Percentiles rank a stretch among this genome's conserved stretches.
Conservation (phyloP, 192 early-diverging fungal species). For the Mortierella alpina region DNA sequence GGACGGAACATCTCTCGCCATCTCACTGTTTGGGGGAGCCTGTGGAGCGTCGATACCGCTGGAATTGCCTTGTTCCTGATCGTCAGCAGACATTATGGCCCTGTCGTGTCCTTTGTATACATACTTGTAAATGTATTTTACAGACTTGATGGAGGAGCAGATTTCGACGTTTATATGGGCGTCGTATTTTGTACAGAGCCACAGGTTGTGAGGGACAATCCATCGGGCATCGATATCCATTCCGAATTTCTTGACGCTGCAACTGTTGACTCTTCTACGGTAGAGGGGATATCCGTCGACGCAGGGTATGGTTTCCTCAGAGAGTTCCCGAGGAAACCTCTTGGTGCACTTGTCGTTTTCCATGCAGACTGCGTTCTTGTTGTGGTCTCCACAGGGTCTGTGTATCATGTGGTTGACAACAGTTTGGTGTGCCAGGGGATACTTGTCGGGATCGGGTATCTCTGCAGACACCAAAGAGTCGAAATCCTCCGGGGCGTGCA, state of each 20-base stretch:
- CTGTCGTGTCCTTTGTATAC: constrained; percentile 6
- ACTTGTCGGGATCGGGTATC: background rate
- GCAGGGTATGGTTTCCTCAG: background rate
- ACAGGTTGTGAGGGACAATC: constrained; percentile 33
- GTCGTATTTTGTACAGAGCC: constrained; percentile 33
- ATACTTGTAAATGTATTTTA: constrained; percentile 18
- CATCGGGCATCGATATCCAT: too few species aligned
- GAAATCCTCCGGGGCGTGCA: background rate
- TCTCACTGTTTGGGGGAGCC: too few species aligned
- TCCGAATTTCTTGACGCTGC: too few species aligned
- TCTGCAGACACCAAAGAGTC: constrained; percentile 21
- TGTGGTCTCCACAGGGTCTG: constrained; percentile 14
- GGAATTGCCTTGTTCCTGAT: too few species aligned
- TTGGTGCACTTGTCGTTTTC: background rate
- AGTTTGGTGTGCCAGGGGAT: constrained; percentile 12
- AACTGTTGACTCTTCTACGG: background rate
- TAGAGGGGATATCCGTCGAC: background rate
- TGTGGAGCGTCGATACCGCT: too few species aligned
- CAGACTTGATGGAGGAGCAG: constrained; percentile 3
- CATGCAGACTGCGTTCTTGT: background rate
- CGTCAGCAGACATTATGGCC: too few species aligned
- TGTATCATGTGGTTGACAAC: constrained; percentile 31
- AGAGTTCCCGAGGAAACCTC: background rate
- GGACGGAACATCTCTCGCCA: too few species aligned
- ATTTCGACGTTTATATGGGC: constrained; percentile 45